Base-by-base conservation (phyloP, 73 alveolate species). In the Paramecium biaurelia region DNA sequence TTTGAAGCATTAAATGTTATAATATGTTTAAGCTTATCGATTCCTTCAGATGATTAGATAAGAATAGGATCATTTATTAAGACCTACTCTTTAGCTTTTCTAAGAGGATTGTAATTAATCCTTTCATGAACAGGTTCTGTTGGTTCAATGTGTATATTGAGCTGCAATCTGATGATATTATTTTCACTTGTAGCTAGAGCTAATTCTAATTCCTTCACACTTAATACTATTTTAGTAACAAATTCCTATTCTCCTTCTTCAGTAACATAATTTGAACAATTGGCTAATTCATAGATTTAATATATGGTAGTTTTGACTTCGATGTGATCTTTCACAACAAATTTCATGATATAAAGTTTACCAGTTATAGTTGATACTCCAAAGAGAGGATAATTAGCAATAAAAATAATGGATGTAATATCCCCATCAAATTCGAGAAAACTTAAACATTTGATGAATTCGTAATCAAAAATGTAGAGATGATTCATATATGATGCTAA, bases 401-500 rank as follows among this genome's bases (percentile, higher is more conserved):
- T 79, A 24, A 79, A 79, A 1, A 23, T 43, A 2, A 79, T 38
- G 18, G 90, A 58, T 23, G 90, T 43, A 10, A 79, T 79, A 41
- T 79, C 90, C 0, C 49, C 72, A 21, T 89, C 90, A 20, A 70
- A 70, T 89, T 89, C 94, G 32, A 89, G 45, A 47, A 76, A 70
- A 12, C 63, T 45, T 15, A 89, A 28, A 14, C 70, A 35, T 89
- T 70, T 89, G 30, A 67, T 88, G 23, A 89, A 89, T 70, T 89
- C 94, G 34, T 89, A 89, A 26, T 89, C 94, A 70, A 89, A 89
- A 11, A 89, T 82, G 18, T 89, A 70, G 23, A 89, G 47, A 70
- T 41, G 38, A 47, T 72, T 82, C 37, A 47, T 37, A 15, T 68
- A 58, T 1, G 94, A 89, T 10, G 94, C 82, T 12, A 89, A 43